Percentiles rank a stretch among this genome's conserved stretches.
Evolutionary conservation across 1,139 yeast genomes (phyloP).

Genomic region (Saccharomyces hybrid): DNA sequence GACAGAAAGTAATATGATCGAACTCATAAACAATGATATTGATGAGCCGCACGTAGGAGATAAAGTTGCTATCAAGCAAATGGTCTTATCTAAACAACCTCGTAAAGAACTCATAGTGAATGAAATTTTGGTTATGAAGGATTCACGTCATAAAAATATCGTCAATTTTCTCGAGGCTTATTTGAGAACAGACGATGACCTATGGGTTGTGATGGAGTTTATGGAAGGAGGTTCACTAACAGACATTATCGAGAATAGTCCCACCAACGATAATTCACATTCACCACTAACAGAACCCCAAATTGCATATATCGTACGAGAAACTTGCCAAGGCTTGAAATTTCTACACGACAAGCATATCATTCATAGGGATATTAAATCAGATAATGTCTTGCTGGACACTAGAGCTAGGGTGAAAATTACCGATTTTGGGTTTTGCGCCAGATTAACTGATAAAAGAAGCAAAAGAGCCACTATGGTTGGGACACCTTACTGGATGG

Average conservation of each 20-base stretch:
- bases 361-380: slow-evolving; percentile 92
- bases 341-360: slow-evolving; percentile 87
- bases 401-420: slow-evolving; percentile 85
- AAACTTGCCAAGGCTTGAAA: slow-evolving; percentile 86
- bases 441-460: slow-evolving; percentile 86
- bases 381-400: slow-evolving; percentile 86
- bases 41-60: slow-evolving; percentile 36
- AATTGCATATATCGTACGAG: slow-evolving; percentile 84
- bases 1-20: background rate
- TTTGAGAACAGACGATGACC: slow-evolving; percentile 51
- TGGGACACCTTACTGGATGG: slow-evolving; percentile 99
- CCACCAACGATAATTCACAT: slow-evolving; percentile 34
- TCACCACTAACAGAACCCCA: slow-evolving; percentile 57
- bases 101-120: slow-evolving; percentile 89
- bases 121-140: slow-evolving; percentile 93
- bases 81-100: slow-evolving; percentile 90
- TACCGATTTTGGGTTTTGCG: slow-evolving; percentile 97
- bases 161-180: slow-evolving; percentile 90
- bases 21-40: slow-evolving; percentile 17
- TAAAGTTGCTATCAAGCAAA: slow-evolving; percentile 85
- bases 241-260: slow-evolving; percentile 74
- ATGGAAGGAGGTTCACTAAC: slow-evolving; percentile 91
- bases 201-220: slow-evolving; percentile 94
- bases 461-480: slow-evolving; percentile 97
- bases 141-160: slow-evolving; percentile 82